Evolutionary conservation across 768 basidiomycete genomes (phyloP).

Genomic region (Tephrocybe rancida): DNA sequence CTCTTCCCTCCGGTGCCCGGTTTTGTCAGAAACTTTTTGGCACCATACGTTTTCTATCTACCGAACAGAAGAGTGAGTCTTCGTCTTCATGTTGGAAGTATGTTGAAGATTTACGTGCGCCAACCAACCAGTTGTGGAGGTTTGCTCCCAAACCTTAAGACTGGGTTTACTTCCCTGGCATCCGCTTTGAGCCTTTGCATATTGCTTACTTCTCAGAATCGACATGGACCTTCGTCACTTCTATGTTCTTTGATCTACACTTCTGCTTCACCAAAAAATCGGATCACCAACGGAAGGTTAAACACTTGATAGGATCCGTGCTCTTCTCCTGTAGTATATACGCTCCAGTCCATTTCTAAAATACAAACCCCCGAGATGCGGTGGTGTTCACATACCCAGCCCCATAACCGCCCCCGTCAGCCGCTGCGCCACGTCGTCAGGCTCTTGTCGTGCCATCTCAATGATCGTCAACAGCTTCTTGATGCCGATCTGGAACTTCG

Average conservation of each 20-base stretch:
- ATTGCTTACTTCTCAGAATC: too few relatives aligned
- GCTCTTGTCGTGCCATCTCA: constrained; percentile 98
- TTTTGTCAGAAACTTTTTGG: constrained; percentile 17
- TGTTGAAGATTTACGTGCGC: background rate
- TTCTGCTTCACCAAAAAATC: too few relatives aligned
- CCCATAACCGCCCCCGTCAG: constrained; percentile 66
- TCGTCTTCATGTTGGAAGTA: constrained; percentile 12
- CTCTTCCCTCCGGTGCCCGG: constrained; percentile 18
- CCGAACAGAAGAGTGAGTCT: constrained; percentile 15
- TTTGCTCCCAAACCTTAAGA: constrained; percentile 1
- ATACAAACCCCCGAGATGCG: too few relatives aligned
- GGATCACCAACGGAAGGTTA: too few relatives aligned
- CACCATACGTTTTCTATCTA: constrained; percentile 18
- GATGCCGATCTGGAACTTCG: constrained; percentile 79
- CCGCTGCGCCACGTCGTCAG: constrained; percentile 76
- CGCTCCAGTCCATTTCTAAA: too few relatives aligned
- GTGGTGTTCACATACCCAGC: constrained; percentile 39
- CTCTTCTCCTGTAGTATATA: background rate
- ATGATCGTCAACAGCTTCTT: constrained; percentile 90
- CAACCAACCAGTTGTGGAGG: constrained; percentile 6
- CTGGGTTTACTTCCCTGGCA: too few relatives aligned
- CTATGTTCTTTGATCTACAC: too few relatives aligned
- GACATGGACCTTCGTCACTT: too few relatives aligned
- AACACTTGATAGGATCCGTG: too few relatives aligned
- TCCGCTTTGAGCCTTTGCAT: too few relatives aligned